Percentiles rank a stretch among this genome's conserved stretches.
These are phyloP conservation scores for carrot (Daucus carota) DNA, from an alignment of 129 eudicot species.

Conservation along the genomic window DNA sequence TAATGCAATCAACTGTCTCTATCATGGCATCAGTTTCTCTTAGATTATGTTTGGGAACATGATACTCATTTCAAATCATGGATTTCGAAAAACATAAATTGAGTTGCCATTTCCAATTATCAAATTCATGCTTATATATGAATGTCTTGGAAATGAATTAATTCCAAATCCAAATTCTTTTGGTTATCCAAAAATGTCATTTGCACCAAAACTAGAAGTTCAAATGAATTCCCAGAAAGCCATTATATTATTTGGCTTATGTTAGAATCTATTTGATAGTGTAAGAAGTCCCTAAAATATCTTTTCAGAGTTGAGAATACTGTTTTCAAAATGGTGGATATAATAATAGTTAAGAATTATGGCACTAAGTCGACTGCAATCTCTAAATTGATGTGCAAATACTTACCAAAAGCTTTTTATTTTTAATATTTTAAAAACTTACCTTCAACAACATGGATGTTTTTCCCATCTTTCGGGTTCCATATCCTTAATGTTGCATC, in stretches of 20 bases:
- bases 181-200: too few relatives aligned
- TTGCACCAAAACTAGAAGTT: too few relatives aligned
- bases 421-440: constrained; percentile 4
- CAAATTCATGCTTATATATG: too few relatives aligned
- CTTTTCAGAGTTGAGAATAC: not conserved
- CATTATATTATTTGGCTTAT: not conserved
- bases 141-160: too few relatives aligned
- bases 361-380: not conserved
- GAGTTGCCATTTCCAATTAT: not conserved
- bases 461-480: constrained; percentile 69
- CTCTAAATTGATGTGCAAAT: not conserved
- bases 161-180: too few relatives aligned
- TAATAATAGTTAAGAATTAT: not conserved
- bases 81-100: too few relatives aligned
- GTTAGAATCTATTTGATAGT: not conserved
- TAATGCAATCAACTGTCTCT: not conserved
- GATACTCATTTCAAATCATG: too few relatives aligned
- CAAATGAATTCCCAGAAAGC: too few relatives aligned
- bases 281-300: not conserved
- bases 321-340: not conserved
- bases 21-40: not conserved
- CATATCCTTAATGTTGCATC: constrained; percentile 96
- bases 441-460: constrained; percentile 69
- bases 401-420: not conserved
- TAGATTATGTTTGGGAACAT: too few relatives aligned